phyloP scores from a whole-genome alignment of 768 basidiomycete species.

The Cystobasidium ongulense region DNA sequence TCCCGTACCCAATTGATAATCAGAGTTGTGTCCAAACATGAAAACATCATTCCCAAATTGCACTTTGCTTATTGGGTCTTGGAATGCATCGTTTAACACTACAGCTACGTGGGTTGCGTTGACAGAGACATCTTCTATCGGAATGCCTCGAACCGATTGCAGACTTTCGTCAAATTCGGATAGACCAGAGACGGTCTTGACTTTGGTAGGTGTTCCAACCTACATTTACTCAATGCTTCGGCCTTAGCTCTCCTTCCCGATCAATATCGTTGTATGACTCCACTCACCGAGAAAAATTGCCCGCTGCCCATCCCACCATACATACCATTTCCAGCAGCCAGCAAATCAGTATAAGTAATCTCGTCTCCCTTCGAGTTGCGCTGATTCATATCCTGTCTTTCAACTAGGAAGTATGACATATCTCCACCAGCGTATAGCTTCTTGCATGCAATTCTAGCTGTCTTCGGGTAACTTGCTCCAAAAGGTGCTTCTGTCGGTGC shows the following conservation, averaged over 20 bases:
- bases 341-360: slow-evolving; percentile 66
- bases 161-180: slow-evolving; percentile 59
- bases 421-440: slow-evolving; percentile 66
- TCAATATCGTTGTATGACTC: too few species aligned
- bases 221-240: slow-evolving; percentile 16
- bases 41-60: slow-evolving; percentile 40
- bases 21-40: slow-evolving; percentile 39
- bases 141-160: slow-evolving; percentile 32
- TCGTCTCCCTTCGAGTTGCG: slow-evolving; percentile 60
- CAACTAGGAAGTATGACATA: slow-evolving; percentile 66
- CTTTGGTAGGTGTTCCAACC: slow-evolving; percentile 54
- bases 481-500: slow-evolving; percentile 78
- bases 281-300: background rate
- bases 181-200: slow-evolving; percentile 71
- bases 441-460: slow-evolving; percentile 56
- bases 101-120: slow-evolving; percentile 38
- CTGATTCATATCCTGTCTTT: slow-evolving; percentile 47
- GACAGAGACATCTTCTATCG: slow-evolving; percentile 37
- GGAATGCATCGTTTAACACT: slow-evolving; percentile 37
- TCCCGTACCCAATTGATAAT: slow-evolving; percentile 47
- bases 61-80: slow-evolving; percentile 19
- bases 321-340: slow-evolving; percentile 29
- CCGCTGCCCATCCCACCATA: slow-evolving; percentile 19
- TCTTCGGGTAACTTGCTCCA: slow-evolving; percentile 53
- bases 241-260: too few species aligned